These are phyloP conservation scores for Leptographium radiaticola DNA, from an alignment of 2,329 filamentous ascomycete species.

Conservation along the genomic window DNA sequence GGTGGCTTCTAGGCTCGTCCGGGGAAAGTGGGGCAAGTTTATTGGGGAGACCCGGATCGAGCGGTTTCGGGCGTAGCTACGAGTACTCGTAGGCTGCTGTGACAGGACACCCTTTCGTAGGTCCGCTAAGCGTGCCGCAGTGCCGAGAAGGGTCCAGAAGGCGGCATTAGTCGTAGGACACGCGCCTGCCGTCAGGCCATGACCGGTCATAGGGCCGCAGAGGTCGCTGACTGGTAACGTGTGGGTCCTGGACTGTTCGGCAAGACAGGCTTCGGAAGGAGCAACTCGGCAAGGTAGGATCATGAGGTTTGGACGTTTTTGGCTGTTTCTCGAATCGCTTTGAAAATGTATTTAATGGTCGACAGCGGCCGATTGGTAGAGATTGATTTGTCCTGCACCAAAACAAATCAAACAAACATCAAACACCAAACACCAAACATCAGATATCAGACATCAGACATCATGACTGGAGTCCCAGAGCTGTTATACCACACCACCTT, in stretches of 20 bases:
- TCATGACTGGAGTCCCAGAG: constrained; percentile 12
- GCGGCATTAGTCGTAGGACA: no score
- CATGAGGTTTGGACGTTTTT: neutral
- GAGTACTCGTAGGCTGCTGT: neutral
- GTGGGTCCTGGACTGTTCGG: no score
- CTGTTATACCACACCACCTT: constrained; percentile 23
- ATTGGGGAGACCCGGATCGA: no score
- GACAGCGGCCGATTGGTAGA: no score
- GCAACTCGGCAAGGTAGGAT: neutral
- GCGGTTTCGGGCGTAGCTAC: neutral
- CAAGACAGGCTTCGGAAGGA: neutral
- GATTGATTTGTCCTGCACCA: neutral
- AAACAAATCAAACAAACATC: neutral
- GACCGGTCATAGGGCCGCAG: no score
- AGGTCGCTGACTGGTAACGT: no score
- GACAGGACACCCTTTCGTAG: neutral
- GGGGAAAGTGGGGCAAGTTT: neutral
- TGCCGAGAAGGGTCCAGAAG: neutral
- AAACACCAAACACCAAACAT: neutral
- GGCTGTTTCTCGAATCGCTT: no score
- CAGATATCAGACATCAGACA: neutral
- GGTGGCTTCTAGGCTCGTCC: neutral
- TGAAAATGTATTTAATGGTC: no score
- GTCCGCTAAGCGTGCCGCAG: neutral
- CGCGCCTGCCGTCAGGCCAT: no score